Evolutionary conservation across 805 yeast genomes (phyloP).

Genomic region (Metschnikowia kunwiensis): DNA sequence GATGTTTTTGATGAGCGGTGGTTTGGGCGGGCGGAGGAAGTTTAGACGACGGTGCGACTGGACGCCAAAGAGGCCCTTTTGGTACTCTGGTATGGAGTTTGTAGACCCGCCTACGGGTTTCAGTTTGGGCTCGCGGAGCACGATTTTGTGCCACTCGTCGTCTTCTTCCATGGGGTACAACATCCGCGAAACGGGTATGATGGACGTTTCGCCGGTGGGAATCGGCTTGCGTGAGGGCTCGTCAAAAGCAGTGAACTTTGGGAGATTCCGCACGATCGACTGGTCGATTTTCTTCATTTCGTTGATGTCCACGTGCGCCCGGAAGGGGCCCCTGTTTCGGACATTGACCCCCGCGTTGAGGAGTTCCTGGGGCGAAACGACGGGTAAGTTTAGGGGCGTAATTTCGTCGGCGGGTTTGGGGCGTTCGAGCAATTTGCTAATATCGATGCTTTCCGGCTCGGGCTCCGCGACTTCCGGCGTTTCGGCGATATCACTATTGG

Average conservation of each 20-base stretch:
- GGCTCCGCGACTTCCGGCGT: background rate
- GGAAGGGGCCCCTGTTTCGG: slow-evolving; percentile 37
- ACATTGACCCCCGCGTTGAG: slow-evolving; percentile 15
- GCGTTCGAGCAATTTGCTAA: slow-evolving; percentile 27
- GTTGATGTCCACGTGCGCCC: slow-evolving; percentile 39
- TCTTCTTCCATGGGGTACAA: slow-evolving; percentile 63
- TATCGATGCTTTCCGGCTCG: slow-evolving; percentile 30
- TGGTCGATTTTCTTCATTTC: slow-evolving; percentile 46
- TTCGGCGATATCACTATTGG: background rate
- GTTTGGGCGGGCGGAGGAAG: slow-evolving; percentile 80
- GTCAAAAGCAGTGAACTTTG: slow-evolving; percentile 47
- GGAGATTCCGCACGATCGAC: slow-evolving; percentile 46
- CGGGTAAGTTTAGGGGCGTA: slow-evolving; percentile 27
- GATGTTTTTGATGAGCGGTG: slow-evolving; percentile 79
- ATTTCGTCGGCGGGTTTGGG: slow-evolving; percentile 33
- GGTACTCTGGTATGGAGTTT: slow-evolving; percentile 39
- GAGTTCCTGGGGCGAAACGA: slow-evolving; percentile 28
- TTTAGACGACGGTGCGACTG: slow-evolving; percentile 53
- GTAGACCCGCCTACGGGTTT: background rate
- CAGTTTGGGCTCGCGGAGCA: slow-evolving; percentile 39
- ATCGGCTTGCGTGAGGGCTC: slow-evolving; percentile 23
- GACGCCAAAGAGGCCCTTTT: slow-evolving; percentile 58
- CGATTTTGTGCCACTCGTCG: slow-evolving; percentile 56
- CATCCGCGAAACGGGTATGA: slow-evolving; percentile 63
- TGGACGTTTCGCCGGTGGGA: slow-evolving; percentile 26